Evolutionary conservation across 2,329 filamentous ascomycete genomes (phyloP), one percentile per base, ranked within the genome.

Genomic region (Penicillium sp.): DNA sequence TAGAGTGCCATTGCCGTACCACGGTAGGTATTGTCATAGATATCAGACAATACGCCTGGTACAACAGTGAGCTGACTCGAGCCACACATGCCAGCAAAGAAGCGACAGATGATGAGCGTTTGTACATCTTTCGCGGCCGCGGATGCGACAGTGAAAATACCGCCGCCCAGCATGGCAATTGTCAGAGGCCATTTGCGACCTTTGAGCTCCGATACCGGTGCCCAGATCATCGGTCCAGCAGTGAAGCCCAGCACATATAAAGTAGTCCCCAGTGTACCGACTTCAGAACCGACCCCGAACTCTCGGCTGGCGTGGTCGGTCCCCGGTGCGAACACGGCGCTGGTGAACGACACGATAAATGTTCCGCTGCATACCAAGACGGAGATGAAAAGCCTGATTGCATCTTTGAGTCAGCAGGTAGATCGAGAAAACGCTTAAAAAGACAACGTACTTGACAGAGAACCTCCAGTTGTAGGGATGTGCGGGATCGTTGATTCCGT

Each of bases 281-380:
- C 75, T 60, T 79, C 75, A 4, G 56, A 67, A 10, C 75, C 71
- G 3, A 82, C 76, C 6, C 75, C 60, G 63, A 83, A 82, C 16
- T 79, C 71, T 16, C 59, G 53, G n/a, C 85, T 83, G 5, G 90
- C 81, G 14, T 76, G 66, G 6, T 63, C 61, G 1, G 86, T 89
- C 4, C 87, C 87, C 14, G 86, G 79, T 1, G 88, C 89, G 75
- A 91, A 91, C 65, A 91, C 86, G 70, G 84, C 87, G 5, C 73
- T 76, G 1, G 78, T 78, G 52, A 85, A 82, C 0, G 83, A 79
- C 2, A 81, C 74, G 4, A 76, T 71, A 7, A 85, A 71, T 2
- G 83, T 83, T 6, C 79, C 81, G 50, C 79, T 83, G 51, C 69
- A 73, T 6, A 64, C 66, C 1, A 71, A 50, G 7, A 62, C 43